phyloP scores from a whole-genome alignment of 495 filamentous ascomycete genomes.

The Aspergillus carlsbadensis region DNA sequence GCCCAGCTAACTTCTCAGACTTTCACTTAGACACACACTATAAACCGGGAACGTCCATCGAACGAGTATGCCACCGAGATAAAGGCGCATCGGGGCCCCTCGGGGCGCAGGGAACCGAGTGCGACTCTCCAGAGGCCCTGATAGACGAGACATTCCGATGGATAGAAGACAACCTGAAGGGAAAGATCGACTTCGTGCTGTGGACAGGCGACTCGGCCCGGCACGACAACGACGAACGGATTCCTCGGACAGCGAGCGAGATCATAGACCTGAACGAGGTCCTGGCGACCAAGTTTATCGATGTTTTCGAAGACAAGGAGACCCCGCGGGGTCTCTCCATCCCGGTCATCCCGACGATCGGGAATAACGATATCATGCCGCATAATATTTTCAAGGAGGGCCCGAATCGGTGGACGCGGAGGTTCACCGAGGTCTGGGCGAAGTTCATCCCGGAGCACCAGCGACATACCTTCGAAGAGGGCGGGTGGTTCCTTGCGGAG shows the following conservation, averaged over 20 bases:
- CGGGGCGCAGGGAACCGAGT: conserved; percentile 82
- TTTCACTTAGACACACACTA: conserved; percentile 89
- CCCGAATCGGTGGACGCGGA: conserved; percentile 79
- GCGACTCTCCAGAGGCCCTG: conserved; percentile 78
- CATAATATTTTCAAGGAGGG: conserved; percentile 90
- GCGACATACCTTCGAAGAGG: conserved; percentile 84
- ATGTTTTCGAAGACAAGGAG: conserved; percentile 59
- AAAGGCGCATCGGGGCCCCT: conserved; percentile 74
- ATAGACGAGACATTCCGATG: conserved; percentile 90
- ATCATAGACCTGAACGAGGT: conserved; percentile 72
- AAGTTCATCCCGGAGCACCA: conserved; percentile 91
- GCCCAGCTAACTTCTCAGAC: conserved; percentile 50
- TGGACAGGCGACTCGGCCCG: conserved; percentile 98
- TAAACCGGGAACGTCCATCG: conserved; percentile 66
- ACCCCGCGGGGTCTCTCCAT: conserved; percentile 60
- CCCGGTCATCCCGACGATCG: conserved; percentile 85
- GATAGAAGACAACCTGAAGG: conserved; percentile 81
- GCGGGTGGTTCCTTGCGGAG: conserved; percentile 92
- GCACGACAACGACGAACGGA: conserved; percentile 87
- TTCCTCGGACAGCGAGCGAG: conserved; percentile 72
- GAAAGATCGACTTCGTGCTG: conserved; percentile 87
- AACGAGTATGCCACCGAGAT: conserved; percentile 76
- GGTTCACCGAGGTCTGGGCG: conserved; percentile 72
- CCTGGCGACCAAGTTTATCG: conserved; percentile 72
- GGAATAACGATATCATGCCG: conserved; percentile 96